A percentile compares a stretch with the other conserved stretches of the same genome.
phyloP scores from a whole-genome alignment of 805 yeast genomes.

The Lipomyces starkeyi region DNA sequence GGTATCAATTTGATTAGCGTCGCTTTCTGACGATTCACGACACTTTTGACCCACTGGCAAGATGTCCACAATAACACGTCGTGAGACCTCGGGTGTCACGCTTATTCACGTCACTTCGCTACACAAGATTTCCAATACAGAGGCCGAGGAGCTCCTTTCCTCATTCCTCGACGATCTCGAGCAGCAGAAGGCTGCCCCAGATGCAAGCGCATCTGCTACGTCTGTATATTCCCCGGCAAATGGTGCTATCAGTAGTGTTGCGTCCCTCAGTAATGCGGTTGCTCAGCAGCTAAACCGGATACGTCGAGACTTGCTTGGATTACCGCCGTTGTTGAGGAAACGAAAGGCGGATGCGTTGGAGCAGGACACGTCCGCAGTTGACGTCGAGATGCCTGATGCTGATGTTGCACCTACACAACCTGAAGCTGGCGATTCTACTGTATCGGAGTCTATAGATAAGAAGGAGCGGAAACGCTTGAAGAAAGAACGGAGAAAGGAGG shows the following conservation, averaged over 20 bases:
- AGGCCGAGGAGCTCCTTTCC: slow-evolving; percentile 40
- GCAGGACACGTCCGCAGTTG: slow-evolving; percentile 25
- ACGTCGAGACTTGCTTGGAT: slow-evolving; percentile 78
- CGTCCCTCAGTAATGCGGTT: slow-evolving; percentile 50
- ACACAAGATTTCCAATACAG: slow-evolving; percentile 37
- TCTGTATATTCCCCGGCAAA: not conserved
- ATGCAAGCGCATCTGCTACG: not conserved
- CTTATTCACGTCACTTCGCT: slow-evolving; percentile 38
- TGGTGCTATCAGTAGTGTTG: slow-evolving; percentile 1
- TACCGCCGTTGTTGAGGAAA: slow-evolving; percentile 60
- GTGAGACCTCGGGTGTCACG: slow-evolving; percentile 34
- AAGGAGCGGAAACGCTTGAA: slow-evolving; percentile 35
- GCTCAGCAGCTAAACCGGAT: slow-evolving; percentile 70
- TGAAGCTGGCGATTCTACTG: not conserved
- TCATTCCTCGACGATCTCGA: slow-evolving; percentile 47
- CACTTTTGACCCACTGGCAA: not conserved
- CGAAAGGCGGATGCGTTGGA: slow-evolving; percentile 24
- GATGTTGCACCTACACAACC: not conserved
- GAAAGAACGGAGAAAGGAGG: slow-evolving; percentile 32
- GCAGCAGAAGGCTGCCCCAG: slow-evolving; percentile 9
- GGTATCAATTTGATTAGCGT: not conserved
- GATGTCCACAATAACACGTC: slow-evolving; percentile 20
- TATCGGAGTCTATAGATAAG: slow-evolving; percentile 23
- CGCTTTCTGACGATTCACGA: not conserved
- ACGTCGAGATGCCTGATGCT: slow-evolving; percentile 22